These are phyloP conservation scores for Phaseolus coccineus DNA, from an alignment of 331 rosid species.

Conservation along the genomic window DNA sequence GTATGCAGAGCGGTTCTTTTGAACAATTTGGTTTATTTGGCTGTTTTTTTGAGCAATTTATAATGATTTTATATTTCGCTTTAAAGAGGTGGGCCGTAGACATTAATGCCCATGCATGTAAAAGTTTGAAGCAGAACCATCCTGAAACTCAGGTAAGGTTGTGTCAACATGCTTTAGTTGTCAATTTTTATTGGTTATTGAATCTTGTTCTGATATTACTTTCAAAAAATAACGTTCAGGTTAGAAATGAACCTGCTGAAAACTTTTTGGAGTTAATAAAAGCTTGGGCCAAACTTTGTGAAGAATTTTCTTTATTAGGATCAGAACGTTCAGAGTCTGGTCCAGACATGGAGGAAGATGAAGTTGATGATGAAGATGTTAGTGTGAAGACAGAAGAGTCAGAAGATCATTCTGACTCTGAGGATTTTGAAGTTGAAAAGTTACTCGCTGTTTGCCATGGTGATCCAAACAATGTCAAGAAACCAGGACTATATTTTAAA, in stretches of 20 bases:
- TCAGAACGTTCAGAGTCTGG: conserved; percentile 25
- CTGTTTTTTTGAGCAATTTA: neutral
- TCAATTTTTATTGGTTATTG: neutral
- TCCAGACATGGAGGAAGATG: conserved; percentile 25
- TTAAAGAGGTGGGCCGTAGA: conserved; percentile 62
- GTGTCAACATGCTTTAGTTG: neutral
- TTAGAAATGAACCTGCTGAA: conserved; percentile 56
- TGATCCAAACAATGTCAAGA: conserved; percentile 46
- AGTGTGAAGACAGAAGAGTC: neutral
- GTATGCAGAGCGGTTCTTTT: conserved; percentile 33
- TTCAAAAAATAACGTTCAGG: conserved; percentile 38
- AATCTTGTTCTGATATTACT: neutral
- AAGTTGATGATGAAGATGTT: conserved; percentile 2
- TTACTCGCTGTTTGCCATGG: conserved; percentile 55
- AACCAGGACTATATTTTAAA: conserved; percentile 51
- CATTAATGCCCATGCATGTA: conserved; percentile 43
- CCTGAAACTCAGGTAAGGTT: conserved; percentile 53
- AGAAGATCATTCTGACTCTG: conserved; percentile 39
- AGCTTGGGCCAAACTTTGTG: conserved; percentile 53
- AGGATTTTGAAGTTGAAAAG: conserved; percentile 56
- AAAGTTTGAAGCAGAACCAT: conserved; percentile 55
- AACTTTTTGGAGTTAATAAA: conserved; percentile 47
- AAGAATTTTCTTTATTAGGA: conserved; percentile 36
- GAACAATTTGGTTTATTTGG: neutral
- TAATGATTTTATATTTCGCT: conserved; percentile 10